Evolutionary conservation across 352 stramenopile genomes (phyloP).

Genomic region (Phytophthora palmivora): DNA sequence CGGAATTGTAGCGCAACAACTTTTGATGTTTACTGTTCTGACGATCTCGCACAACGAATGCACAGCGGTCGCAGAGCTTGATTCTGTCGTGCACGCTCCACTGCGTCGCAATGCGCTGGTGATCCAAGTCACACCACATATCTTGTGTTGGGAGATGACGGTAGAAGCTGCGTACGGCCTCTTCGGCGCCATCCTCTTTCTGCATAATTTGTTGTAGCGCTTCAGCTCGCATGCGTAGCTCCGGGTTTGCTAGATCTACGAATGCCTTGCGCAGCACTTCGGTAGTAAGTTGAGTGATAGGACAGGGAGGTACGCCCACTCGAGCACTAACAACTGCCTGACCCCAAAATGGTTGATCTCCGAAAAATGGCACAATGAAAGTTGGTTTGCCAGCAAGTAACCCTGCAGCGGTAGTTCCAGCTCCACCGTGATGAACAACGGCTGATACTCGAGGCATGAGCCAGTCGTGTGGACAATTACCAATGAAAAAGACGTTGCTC

Average conservation of each 20-base stretch:
- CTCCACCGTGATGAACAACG: slow-evolving; percentile 81
- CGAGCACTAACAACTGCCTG: slow-evolving; percentile 82
- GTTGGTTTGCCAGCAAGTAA: slow-evolving; percentile 91
- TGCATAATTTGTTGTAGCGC: slow-evolving; percentile 61
- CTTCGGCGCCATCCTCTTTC: slow-evolving; percentile 82
- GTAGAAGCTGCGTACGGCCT: slow-evolving; percentile 88
- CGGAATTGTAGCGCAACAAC: slow-evolving; percentile 42
- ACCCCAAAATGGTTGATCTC: slow-evolving; percentile 94
- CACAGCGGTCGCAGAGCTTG: slow-evolving; percentile 52
- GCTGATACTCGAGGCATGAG: slow-evolving; percentile 87
- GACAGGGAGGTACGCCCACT: slow-evolving; percentile 84
- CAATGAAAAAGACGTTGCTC: slow-evolving; percentile 67
- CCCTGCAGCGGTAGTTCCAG: slow-evolving; percentile 91
- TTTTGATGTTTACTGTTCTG: slow-evolving; percentile 36
- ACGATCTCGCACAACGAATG: slow-evolving; percentile 35
- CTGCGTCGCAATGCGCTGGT: slow-evolving; percentile 40
- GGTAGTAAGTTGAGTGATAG: slow-evolving; percentile 77
- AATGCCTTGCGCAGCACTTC: slow-evolving; percentile 84
- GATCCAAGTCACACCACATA: slow-evolving; percentile 76
- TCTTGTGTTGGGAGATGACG: slow-evolving; percentile 80
- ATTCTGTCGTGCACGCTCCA: slow-evolving; percentile 42
- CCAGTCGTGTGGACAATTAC: slow-evolving; percentile 90
- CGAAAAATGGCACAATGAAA: slow-evolving; percentile 95
- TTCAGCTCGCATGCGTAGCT: slow-evolving; percentile 55
- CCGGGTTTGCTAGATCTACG: slow-evolving; percentile 46